Percentiles rank a stretch among this genome's conserved stretches.
Conservation (phyloP, 441 rosid species). For the Bruguiera hainesii region DNA sequence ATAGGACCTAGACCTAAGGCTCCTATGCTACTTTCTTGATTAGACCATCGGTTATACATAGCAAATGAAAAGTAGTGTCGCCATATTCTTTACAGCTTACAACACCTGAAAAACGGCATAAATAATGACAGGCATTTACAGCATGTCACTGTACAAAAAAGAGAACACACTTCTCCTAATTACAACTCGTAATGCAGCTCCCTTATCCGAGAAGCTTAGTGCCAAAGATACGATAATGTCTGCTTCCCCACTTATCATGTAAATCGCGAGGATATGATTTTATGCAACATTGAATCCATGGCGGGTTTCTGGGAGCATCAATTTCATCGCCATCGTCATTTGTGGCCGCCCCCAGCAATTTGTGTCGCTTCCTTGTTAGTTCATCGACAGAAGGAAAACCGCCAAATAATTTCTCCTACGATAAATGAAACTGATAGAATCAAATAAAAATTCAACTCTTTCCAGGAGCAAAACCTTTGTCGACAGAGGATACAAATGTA, state of each 20-base stretch:
- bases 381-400: constrained; percentile 34
- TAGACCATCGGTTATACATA: too few relatives aligned
- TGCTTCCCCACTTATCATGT: constrained; percentile 51
- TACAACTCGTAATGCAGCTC: background rate
- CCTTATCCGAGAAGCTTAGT: constrained; percentile 36
- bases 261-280: constrained; percentile 46
- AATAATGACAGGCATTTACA: too few relatives aligned
- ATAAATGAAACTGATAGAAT: background rate
- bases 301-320: constrained; percentile 58
- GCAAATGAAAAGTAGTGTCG: too few relatives aligned
- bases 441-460: background rate
- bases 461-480: background rate
- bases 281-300: constrained; percentile 73
- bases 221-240: constrained; percentile 54
- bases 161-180: background rate
- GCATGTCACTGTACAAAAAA: too few relatives aligned
- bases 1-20: too few relatives aligned
- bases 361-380: constrained; percentile 44
- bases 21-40: too few relatives aligned
- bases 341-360: constrained; percentile 53
- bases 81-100: too few relatives aligned
- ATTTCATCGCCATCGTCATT: constrained; percentile 25
- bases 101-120: too few relatives aligned
- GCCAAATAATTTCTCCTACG: constrained; percentile 56
- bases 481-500: background rate